A percentile compares a stretch with the other conserved stretches of the same genome.
These are phyloP conservation scores for Sporothrix globosa DNA, from an alignment of 2,329 filamentous ascomycete species.

Conservation along the genomic window DNA sequence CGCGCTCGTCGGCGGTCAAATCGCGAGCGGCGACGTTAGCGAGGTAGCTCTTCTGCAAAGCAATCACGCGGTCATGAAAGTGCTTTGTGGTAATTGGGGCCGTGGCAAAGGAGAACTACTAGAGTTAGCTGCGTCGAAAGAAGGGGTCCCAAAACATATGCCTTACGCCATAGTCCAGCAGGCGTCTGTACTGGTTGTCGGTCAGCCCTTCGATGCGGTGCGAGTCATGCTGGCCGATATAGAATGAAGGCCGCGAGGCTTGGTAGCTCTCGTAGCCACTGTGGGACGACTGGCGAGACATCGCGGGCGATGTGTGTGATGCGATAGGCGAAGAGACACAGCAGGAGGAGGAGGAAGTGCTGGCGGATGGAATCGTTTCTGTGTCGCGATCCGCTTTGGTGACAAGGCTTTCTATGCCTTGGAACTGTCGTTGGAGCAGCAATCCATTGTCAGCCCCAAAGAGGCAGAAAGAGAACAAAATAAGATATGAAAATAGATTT, in stretches of 20 bases:
- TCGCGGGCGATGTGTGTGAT: conserved; percentile 2
- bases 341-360: neutral
- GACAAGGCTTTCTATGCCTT: conserved; percentile 24
- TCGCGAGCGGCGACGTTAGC: conserved; percentile 46
- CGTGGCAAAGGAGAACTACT: conserved; percentile 76
- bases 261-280: conserved; percentile 40
- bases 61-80: conserved; percentile 70
- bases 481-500: neutral
- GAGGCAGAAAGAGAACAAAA: neutral
- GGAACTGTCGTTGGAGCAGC: neutral
- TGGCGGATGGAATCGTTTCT: neutral
- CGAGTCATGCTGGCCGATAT: conserved; percentile 75
- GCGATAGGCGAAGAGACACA: neutral
- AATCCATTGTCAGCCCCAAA: conserved; percentile 21
- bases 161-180: conserved; percentile 70
- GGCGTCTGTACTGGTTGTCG: conserved; percentile 65
- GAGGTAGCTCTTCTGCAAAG: conserved; percentile 61
- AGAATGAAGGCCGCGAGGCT: conserved; percentile 55
- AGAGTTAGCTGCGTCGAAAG: neutral
- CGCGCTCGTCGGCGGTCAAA: conserved; percentile 45
- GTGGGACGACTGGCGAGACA: conserved; percentile 17
- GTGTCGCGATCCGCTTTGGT: neutral
- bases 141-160: neutral
- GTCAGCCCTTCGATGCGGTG: conserved; percentile 62
- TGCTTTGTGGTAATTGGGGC: conserved; percentile 74